Evolutionary conservation across 164 flowering plant genomes (phyloP).

Genomic region (Akebia trifoliata): DNA sequence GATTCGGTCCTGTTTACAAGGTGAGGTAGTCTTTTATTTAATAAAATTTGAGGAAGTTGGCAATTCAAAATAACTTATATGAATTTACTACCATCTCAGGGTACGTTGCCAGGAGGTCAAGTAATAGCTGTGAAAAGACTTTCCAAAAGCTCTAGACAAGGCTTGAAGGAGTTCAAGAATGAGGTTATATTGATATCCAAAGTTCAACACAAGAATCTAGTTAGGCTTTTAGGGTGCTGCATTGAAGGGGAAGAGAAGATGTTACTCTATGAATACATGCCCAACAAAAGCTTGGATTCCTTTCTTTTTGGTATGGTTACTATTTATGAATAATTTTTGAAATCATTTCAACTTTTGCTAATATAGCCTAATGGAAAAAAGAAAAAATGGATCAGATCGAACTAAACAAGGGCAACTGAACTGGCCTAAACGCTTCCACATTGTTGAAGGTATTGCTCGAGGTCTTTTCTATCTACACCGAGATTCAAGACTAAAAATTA

Average conservation of each 20-base stretch:
- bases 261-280: constrained; percentile 45
- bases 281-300: constrained; percentile 39
- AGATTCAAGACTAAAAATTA: constrained; percentile 17
- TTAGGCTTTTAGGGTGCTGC: constrained; percentile 39
- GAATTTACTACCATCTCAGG: too few species aligned
- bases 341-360: too few species aligned
- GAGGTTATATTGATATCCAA: constrained; percentile 32
- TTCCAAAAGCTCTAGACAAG: constrained; percentile 33
- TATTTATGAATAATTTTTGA: too few species aligned
- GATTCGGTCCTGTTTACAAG: constrained; percentile 16
- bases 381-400: too few species aligned
- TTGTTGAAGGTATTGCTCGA: constrained; percentile 12
- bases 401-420: background rate
- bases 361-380: too few species aligned
- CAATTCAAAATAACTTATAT: background rate
- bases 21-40: background rate
- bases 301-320: constrained; percentile 31
- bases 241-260: constrained; percentile 32
- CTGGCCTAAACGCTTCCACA: constrained; percentile 17
- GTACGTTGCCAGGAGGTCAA: constrained; percentile 9
- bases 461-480: constrained; percentile 19
- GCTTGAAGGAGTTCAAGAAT: constrained; percentile 30
- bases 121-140: constrained; percentile 32
- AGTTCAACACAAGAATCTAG: constrained; percentile 50
- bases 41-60: too few species aligned